Evolutionary conservation across 176 grass and related monocot species (phyloP), one percentile per base, ranked within the genome.

Genomic region (Juncus effusus): DNA sequence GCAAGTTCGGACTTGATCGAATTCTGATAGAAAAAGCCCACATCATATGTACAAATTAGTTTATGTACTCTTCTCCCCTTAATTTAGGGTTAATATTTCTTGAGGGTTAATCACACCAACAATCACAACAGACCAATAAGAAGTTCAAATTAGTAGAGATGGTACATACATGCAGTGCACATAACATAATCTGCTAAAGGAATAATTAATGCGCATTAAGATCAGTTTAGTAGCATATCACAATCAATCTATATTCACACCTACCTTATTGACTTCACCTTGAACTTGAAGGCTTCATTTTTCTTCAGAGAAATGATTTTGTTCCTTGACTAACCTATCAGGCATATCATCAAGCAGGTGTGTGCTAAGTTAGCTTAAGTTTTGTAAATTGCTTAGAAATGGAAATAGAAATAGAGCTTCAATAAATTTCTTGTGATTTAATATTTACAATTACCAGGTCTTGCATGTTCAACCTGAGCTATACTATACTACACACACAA

Each of bases 361-460:
- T 28, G 19, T 28, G 19, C 19, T 28, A 28, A 28, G 19, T 28
- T 28, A 28, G 19, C 19, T 28, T 0, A 28, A 28, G 19, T 28
- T 28, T 28, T 28, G 19, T 28, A 28, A 28, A 28, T 28, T 28
- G 19, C 1, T 28, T 28, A 28, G 19, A 28, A 28, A 28, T 28
- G 19, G 19, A 28, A 28, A 28, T 28, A 28, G 19, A 28, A 28
- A 28, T 28, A 28, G 19, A 28, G 19, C 19, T 28, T 28, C 19
- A 28, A 28, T 28, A 28, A 28, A 28, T 28, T 28, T 28, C 19
- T 28, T 28, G 19, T 28, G 19, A 28, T 28, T 28, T 28, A 67
- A 9, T 68, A 77, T 69, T 69, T 67, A 77, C 75, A 77, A 56
- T 77, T 77, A 38, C 4, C 5, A 60, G 40, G 36, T 54, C 16